Percentiles rank a stretch among this genome's conserved stretches.
phyloP scores from a whole-genome alignment of 176 grass and related monocot species.

The Pontederia paniculata region DNA sequence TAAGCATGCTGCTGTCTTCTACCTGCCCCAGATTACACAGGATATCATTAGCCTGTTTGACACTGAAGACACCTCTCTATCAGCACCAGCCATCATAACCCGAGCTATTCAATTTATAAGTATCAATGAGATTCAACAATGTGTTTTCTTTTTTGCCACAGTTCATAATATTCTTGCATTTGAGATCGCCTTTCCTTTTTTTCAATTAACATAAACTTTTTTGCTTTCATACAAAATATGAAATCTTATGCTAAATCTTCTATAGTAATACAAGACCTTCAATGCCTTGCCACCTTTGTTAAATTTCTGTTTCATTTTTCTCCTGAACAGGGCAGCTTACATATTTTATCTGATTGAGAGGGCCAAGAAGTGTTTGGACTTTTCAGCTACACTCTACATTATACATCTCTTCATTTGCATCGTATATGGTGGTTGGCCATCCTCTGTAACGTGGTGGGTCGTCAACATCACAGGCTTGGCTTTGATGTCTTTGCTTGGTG shows the following conservation, averaged over 20 bases:
- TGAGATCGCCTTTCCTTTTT: too few species aligned
- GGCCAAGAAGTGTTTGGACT: slow-evolving; percentile 94
- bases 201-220: too few species aligned
- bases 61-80: too few species aligned
- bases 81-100: too few species aligned
- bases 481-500: slow-evolving; percentile 81
- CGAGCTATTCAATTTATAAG: too few species aligned
- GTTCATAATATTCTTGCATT: too few species aligned
- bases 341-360: slow-evolving; percentile 91
- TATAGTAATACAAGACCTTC: not conserved
- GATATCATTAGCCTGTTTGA: too few species aligned
- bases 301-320: slow-evolving; percentile 26
- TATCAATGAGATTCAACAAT: too few species aligned
- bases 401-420: slow-evolving; percentile 98
- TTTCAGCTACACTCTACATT: slow-evolving; percentile 94
- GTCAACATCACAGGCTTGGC: slow-evolving; percentile 66
- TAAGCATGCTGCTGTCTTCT: too few species aligned
- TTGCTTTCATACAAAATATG: not conserved
- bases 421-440: slow-evolving; percentile 92
- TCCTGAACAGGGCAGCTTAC: slow-evolving; percentile 52
- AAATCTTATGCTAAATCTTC: not conserved
- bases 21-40: too few species aligned
- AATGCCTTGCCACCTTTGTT: not conserved
- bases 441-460: slow-evolving; percentile 87
- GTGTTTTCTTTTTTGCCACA: too few species aligned